A percentile compares a stretch with the other conserved stretches of the same genome.
Conservation (phyloP, 495 filamentous ascomycete genomes). For the Apiosordaria backusii region DNA sequence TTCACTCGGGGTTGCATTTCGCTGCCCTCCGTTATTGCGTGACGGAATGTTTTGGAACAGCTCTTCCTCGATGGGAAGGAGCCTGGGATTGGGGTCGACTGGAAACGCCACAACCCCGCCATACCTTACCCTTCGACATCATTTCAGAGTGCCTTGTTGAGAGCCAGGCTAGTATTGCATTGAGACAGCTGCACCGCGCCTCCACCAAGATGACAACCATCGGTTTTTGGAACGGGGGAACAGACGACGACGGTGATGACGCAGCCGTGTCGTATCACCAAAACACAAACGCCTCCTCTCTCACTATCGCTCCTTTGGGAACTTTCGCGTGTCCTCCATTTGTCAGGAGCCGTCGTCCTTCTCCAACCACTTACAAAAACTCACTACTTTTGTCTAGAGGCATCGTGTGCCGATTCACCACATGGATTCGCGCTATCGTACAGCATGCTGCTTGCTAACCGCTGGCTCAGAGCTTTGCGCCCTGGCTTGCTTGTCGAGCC, state of each 20-base stretch:
- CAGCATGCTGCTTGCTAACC: not conserved
- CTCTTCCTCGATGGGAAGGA: not conserved
- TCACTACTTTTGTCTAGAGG: not conserved
- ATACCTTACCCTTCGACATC: not conserved
- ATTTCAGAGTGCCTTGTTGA: not conserved
- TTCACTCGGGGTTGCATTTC: not conserved
- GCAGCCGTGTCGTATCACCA: slow-evolving; percentile 2
- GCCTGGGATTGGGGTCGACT: not conserved
- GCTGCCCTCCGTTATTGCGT: not conserved
- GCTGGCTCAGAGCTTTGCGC: not conserved
- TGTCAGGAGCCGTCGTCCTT: not conserved
- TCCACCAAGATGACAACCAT: not conserved
- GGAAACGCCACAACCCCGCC: not conserved
- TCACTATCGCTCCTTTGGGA: not conserved
- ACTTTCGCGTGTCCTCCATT: not conserved
- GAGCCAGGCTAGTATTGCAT: not conserved
- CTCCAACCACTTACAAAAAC: not conserved
- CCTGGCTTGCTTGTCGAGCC: not conserved
- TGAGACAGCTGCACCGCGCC: slow-evolving; percentile 5
- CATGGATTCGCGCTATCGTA: not conserved
- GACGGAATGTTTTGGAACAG: slow-evolving; percentile 4
- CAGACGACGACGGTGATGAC: slow-evolving; percentile 9
- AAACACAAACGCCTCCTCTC: slow-evolving; percentile 1
- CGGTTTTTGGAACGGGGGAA: not conserved
- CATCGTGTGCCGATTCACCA: slow-evolving; percentile 1